A percentile compares a stretch with the other conserved stretches of the same genome.
Evolutionary conservation across 2,329 filamentous ascomycete genomes (phyloP).

Genomic region (Plenodomus lindquistii): DNA sequence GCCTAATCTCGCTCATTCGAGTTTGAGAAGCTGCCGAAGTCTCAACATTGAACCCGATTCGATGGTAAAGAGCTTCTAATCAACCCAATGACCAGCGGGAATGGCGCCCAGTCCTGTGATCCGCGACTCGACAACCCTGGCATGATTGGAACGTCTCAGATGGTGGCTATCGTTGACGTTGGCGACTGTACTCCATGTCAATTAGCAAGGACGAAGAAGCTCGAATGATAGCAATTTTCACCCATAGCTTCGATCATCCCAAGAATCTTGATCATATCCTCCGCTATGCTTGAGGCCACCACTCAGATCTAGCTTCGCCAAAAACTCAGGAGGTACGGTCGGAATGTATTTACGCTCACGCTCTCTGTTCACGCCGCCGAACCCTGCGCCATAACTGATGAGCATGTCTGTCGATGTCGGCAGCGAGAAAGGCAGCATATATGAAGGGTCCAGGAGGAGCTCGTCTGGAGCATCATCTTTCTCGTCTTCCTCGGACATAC

Average conservation of each 20-base stretch:
- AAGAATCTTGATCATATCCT: slow-evolving; percentile 34
- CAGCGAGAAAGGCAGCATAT: slow-evolving; percentile 93
- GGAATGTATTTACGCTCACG: slow-evolving; percentile 94
- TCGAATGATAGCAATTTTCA: slow-evolving; percentile 20
- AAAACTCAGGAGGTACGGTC: slow-evolving; percentile 89
- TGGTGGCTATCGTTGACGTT: slow-evolving; percentile 6
- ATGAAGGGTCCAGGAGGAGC: slow-evolving; percentile 81
- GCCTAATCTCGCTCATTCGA: too few relatives aligned
- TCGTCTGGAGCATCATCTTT: slow-evolving; percentile 73
- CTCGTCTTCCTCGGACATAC: slow-evolving; percentile 55
- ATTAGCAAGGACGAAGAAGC: slow-evolving; percentile 7
- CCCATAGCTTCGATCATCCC: slow-evolving; percentile 41
- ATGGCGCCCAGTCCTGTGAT: too few relatives aligned
- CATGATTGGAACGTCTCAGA: not conserved
- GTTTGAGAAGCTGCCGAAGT: too few relatives aligned
- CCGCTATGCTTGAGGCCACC: slow-evolving; percentile 43
- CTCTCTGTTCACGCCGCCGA: slow-evolving; percentile 89
- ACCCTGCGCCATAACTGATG: slow-evolving; percentile 89
- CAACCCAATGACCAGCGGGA: too few relatives aligned
- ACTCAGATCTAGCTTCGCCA: slow-evolving; percentile 77
- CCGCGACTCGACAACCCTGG: not conserved
- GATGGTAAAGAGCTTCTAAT: too few relatives aligned
- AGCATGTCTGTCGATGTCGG: slow-evolving; percentile 98
- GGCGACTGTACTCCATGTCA: slow-evolving; percentile 3
- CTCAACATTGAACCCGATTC: too few relatives aligned